A percentile compares a stretch with the other conserved stretches of the same genome.
These are phyloP conservation scores for Oleoguttula mirabilis DNA, from an alignment of 495 filamentous ascomycete genomes.

Conservation along the genomic window DNA sequence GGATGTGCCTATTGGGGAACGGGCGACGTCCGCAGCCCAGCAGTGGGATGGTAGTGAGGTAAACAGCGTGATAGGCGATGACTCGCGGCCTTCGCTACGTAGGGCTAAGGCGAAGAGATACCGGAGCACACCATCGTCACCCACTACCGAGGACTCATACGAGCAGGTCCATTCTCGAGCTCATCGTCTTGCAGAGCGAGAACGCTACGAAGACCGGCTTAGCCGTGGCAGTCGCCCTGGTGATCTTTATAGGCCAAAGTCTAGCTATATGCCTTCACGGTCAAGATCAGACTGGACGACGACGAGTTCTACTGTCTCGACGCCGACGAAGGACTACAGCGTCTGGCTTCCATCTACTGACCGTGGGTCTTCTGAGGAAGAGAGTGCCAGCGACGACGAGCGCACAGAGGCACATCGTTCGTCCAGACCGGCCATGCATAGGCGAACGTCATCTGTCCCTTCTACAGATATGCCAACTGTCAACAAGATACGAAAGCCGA, in stretches of 20 bases:
- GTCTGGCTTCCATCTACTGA: conserved; percentile 32
- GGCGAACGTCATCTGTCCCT: conserved; percentile 46
- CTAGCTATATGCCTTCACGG: conserved; percentile 1
- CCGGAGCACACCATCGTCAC: conserved; percentile 8
- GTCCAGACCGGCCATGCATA: conserved; percentile 24
- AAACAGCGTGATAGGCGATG: conserved; percentile 11
- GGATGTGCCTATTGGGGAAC: conserved; percentile 69
- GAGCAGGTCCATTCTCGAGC: conserved; percentile 8
- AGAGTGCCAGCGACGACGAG: conserved; percentile 6
- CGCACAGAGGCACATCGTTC: background rate
- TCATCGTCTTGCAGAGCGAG: background rate
- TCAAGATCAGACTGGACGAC: conserved; percentile 11
- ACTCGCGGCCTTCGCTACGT: conserved; percentile 1
- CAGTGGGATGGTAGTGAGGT: conserved; percentile 23
- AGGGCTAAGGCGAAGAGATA: conserved; percentile 9
- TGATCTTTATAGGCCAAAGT: conserved; percentile 5
- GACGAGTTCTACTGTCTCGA: background rate
- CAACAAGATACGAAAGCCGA: conserved; percentile 42
- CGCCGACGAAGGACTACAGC: conserved; percentile 25
- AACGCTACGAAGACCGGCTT: conserved; percentile 2
- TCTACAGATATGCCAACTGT: conserved; percentile 46
- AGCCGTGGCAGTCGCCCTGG: background rate
- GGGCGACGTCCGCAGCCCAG: conserved; percentile 29
- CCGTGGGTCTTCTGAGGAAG: conserved; percentile 21
- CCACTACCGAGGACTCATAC: conserved; percentile 10